Evolutionary conservation across 192 early-diverging fungal genomes (phyloP).

Genomic region (Lobosporangium transversale): DNA sequence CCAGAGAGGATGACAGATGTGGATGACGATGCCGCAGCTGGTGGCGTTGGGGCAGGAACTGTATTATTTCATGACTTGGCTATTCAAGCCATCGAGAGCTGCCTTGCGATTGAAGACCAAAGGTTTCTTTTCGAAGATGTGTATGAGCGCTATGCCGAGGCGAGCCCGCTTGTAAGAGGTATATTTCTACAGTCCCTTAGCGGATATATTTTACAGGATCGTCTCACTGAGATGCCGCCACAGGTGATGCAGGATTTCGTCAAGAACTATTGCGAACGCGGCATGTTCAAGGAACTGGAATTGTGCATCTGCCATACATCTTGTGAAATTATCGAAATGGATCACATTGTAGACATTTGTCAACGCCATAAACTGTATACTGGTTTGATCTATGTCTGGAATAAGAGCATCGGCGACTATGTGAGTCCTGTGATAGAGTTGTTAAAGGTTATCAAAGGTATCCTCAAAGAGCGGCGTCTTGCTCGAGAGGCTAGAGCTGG

Average conservation of each 20-base stretch:
- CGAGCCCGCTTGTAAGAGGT: conserved; percentile 50
- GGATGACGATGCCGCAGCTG: conserved; percentile 50
- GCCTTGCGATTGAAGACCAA: conserved; percentile 62
- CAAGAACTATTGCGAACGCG: conserved; percentile 54
- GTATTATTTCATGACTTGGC: conserved; percentile 61
- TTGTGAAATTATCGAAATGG: conserved; percentile 64
- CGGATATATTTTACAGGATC: conserved; percentile 63
- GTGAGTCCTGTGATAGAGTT: conserved; percentile 68
- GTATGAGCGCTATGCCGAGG: conserved; percentile 64
- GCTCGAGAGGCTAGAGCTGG: neutral
- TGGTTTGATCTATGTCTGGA: conserved; percentile 70
- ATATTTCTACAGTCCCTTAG: conserved; percentile 63
- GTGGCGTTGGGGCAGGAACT: conserved; percentile 51
- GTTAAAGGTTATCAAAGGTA: conserved; percentile 60
- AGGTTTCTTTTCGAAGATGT: conserved; percentile 63
- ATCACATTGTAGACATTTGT: conserved; percentile 67
- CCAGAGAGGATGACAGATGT: conserved; percentile 55
- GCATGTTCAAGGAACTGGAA: conserved; percentile 59
- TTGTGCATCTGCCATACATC: conserved; percentile 67
- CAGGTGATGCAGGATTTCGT: conserved; percentile 69
- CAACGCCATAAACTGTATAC: conserved; percentile 64
- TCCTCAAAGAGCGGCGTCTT: conserved; percentile 39
- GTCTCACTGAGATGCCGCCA: conserved; percentile 63
- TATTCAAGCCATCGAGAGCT: conserved; percentile 61
- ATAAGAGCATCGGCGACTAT: conserved; percentile 67